Evolutionary conservation across 495 filamentous ascomycete genomes (phyloP), one percentile per base, ranked within the genome.

Genomic region (Penicillium cinerascens): DNA sequence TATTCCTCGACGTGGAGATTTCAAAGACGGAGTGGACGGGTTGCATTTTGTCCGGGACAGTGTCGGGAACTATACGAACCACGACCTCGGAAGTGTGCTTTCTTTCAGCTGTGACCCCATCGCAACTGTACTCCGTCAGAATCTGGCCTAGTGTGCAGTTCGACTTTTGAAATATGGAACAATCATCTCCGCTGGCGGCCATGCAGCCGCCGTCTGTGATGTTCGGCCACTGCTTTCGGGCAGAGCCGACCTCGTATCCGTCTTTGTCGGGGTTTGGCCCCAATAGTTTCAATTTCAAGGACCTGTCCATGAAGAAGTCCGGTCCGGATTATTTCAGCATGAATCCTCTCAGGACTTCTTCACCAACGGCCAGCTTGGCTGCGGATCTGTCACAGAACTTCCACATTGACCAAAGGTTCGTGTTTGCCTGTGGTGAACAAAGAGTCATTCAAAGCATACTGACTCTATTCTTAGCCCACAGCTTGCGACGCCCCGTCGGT

Each of bases 321-420:
- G 75, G 67, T 29, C 52, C 68, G 16, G 66, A 75, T 46, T 92
- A 95, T 58, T 96, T 92, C 74, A 95, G 95, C 74, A 69, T 87
- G 57, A 87, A 87, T 59, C 77, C 82, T 21, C 74, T 90, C 51
- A 83, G 84, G 46, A 89, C 90, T 22, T 95, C 93, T 7, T 98
- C 93, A 36, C 93, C 93, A 8, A 88, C 89, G 26, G 83, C 89
- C 2, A 93, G 88, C 61, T 73, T 98, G 54, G 92, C 91, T 18
- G 91, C 91, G 40, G 93, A 97, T 69, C 78, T 97, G 59, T 96
- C 91, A 40, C 91, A 95, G 67, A 98, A 97, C 76, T 96, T 97
- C 61, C 91, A 91, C 58, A 85, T 96, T 62, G 91, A 96, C 65
- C 85, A 86, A 57, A 95, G 90, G 92, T 96, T 67, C 69, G 76